phyloP scores from a whole-genome alignment of 352 stramenopile species.

The Globisporangium radiosum region DNA sequence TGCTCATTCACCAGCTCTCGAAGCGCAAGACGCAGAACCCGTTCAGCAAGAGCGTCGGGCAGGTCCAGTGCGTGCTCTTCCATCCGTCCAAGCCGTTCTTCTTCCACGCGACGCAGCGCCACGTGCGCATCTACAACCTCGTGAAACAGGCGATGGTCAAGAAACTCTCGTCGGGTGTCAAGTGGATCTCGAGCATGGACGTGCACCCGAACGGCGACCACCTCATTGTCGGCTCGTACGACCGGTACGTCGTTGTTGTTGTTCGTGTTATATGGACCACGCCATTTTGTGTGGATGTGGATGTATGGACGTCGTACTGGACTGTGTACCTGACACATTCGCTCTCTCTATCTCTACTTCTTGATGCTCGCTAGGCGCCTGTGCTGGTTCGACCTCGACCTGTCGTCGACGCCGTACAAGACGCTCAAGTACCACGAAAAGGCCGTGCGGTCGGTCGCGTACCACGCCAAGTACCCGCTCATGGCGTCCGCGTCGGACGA shows the following conservation, averaged over 20 bases:
- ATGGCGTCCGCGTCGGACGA: constrained; percentile 99
- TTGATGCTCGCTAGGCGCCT: constrained; percentile 49
- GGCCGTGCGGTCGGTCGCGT: constrained; percentile 92
- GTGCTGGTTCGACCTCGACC: constrained; percentile 99
- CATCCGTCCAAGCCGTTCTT: constrained; percentile 99
- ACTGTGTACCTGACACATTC: too few relatives aligned
- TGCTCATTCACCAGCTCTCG: constrained; percentile 98
- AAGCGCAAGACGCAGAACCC: constrained; percentile 96
- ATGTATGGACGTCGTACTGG: background rate
- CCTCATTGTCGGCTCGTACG: constrained; percentile 96
- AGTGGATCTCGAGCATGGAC: constrained; percentile 99
- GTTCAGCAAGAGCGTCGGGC: constrained; percentile 92
- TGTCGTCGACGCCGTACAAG: constrained; percentile 97
- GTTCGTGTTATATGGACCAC: background rate
- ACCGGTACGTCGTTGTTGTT: constrained; percentile 58
- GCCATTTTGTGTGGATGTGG: background rate
- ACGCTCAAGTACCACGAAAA: constrained; percentile 99
- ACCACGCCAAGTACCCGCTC: constrained; percentile 95
- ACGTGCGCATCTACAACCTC: constrained; percentile 99
- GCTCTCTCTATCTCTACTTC: background rate
- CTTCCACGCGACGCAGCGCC: constrained; percentile 98
- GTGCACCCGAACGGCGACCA: constrained; percentile 99
- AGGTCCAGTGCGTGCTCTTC: constrained; percentile 96
- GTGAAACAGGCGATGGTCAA: constrained; percentile 98
- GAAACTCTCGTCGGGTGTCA: constrained; percentile 95